Base-by-base conservation (phyloP, 306 rosid genomes). In the Gastrolobium villosum region DNA sequence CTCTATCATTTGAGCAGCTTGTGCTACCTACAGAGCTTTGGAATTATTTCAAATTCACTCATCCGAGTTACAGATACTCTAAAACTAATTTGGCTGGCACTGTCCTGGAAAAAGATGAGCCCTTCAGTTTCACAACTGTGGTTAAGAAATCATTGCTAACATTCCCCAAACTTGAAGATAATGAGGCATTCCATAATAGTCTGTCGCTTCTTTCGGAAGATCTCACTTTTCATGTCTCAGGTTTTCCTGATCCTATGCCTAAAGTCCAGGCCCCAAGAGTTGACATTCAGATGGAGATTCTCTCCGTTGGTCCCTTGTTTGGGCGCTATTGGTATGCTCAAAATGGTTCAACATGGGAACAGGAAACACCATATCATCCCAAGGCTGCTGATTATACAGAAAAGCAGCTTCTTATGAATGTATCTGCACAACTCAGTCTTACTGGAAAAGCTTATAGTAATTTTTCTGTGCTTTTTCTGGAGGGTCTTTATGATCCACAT, bases 101-200 rank as follows among this genome's bases (percentile, higher is more conserved):
- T 31, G 74, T 95, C 82, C 82, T 92, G 3, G 95, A 95, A 74
- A 79, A 28, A 60, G 66, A 86, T 0, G 90, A 90, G 87, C 85
- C 94, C 63, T 89, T 92, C 87, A 83, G 90, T 85, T 85, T 95
- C 40, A 4, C 82, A 59, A 79, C 97, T 28, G 86, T 89, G 48
- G 53, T 92, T 40, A 92, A 92, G 89, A 92, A 89, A 81, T 89
- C 97, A 31, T 76, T 92, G 84, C 89, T 95, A 55, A 81, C 67
- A 36, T 95, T 87, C 84, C 99, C 98, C 64, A 95, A 89, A 59
- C 92, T 92, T 31, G 99, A 95, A 78, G 97, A 91, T 65, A 79
- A 76, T 0, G 90, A 87, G 65, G 77, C 92, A 41, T 88, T 66
- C 49, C 77, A 80, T 69, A 74, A 84, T 34, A 92, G 98, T 74